Base-by-base conservation (phyloP, 2,329 filamentous ascomycete species). In the Colletotrichum brevisporum region DNA sequence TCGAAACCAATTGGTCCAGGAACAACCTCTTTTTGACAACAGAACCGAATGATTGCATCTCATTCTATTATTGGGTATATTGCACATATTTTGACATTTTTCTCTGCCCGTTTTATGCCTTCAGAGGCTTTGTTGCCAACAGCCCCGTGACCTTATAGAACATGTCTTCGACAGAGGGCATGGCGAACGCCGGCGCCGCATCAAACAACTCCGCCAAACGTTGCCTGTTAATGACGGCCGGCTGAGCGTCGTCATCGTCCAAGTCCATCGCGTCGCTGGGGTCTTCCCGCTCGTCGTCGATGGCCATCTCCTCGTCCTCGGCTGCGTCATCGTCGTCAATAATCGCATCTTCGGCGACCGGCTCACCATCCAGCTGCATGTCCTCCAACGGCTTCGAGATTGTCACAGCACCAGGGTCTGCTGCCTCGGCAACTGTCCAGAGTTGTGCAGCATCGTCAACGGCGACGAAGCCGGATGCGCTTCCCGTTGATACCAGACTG, bases 371-470 rank as follows among this genome's bases (percentile, higher is more conserved):
- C 24, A 90, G 82, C 52, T 82, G 81, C 53, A 90, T 80, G 51
- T 88, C 86, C 26, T 85, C 83, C 39, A 90, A 82, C 15, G 88
- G 85, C 74, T 87, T 86, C 5, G 86, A 86, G 26, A 89, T 81
- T 4, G 83, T 79, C 2, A 88, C 78, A 2, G 85, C 81, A 3
- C 83, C 82, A 36, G 88, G 84, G 66, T 88, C 85, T 39, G 88
- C 87, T 74, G 87, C 87, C 76, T 92, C 88, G 45, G 85, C 83
- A 43, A 90, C 76, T 31, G 87, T 88, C 81, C 89, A 90, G 47
- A 97, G 84, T 74, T 93, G 91, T 15, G 94, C 93, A 0, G 89
- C 85, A n/a, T 91, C 86, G 77, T 97, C 94, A 6, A 97, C 80
- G 10, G 91, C 82, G 47, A 96, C 83, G 77, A 94, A 97, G 5